Conservation (phyloP, 306 rosid species). For the Inga laurina region DNA sequence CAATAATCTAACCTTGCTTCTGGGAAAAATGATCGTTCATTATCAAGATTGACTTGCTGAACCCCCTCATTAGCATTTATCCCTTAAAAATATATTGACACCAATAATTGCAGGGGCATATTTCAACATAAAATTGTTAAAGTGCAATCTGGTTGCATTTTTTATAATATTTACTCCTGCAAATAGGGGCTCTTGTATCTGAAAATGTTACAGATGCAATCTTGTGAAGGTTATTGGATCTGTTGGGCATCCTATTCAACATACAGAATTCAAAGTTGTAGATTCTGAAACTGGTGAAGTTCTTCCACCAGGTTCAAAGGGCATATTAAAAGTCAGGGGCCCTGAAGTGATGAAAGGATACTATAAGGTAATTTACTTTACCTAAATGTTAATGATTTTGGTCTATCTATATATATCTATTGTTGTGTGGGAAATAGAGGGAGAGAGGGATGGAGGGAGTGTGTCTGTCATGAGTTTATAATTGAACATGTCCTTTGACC, state of each 20-base stretch:
- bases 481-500: background rate
- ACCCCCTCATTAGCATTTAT: background rate
- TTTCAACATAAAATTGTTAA: constrained; percentile 16
- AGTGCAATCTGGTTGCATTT: constrained; percentile 10
- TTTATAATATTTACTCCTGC: constrained; percentile 16
- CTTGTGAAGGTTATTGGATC: constrained; percentile 92
- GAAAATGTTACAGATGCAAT: constrained; percentile 41
- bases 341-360: constrained; percentile 94
- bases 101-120: constrained; percentile 6
- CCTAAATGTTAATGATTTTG: constrained; percentile 15
- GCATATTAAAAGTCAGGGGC: constrained; percentile 76
- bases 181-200: constrained; percentile 38
- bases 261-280: constrained; percentile 73
- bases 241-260: constrained; percentile 78
- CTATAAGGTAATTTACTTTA: constrained; percentile 66
- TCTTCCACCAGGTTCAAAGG: constrained; percentile 84
- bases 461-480: background rate
- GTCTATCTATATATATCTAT: background rate
- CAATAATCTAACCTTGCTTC: background rate
- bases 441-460: background rate
- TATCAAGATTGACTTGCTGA: background rate
- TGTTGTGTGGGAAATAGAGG: background rate
- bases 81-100: background rate
- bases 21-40: background rate
- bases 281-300: constrained; percentile 73